Percentiles rank a stretch among this genome's conserved stretches.
Evolutionary conservation across 306 rosid genomes (phyloP).

Genomic region (Cicer pinnatifidum): DNA sequence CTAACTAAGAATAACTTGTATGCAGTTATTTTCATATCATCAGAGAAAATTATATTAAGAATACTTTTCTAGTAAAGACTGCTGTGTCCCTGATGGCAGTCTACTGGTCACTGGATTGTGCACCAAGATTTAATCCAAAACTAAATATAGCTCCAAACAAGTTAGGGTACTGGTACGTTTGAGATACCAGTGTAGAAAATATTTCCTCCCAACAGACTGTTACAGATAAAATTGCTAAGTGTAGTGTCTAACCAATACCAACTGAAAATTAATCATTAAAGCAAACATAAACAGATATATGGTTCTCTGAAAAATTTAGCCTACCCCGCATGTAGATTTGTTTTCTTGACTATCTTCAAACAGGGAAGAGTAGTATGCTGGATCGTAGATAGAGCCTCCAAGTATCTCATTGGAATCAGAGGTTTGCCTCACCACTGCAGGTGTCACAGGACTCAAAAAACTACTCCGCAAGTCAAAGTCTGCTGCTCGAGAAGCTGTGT

Average conservation of each 20-base stretch:
- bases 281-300: constrained; percentile 30
- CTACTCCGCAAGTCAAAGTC: constrained; percentile 79
- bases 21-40: constrained; percentile 16
- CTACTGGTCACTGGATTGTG: constrained; percentile 7
- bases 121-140: constrained; percentile 1
- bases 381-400: constrained; percentile 94
- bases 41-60: neutral
- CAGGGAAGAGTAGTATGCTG: constrained; percentile 75
- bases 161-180: neutral
- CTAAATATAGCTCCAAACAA: constrained; percentile 14
- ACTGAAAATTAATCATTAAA: constrained; percentile 31
- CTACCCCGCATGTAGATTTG: constrained; percentile 61
- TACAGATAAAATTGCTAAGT: constrained; percentile 28
- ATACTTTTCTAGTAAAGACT: neutral
- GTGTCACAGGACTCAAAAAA: constrained; percentile 82
- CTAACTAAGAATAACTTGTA: neutral
- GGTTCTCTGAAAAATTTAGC: constrained; percentile 37
- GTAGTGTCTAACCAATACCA: constrained; percentile 14
- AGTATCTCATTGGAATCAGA: constrained; percentile 82
- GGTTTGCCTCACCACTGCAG: constrained; percentile 63
- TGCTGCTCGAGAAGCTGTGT: constrained; percentile 60
- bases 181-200: neutral
- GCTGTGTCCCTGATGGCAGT: constrained; percentile 2
- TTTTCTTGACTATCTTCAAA: constrained; percentile 79
- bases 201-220: neutral